Evolutionary conservation across 192 early-diverging fungal genomes (phyloP), one percentile per base, ranked within the genome.

Genomic region (Coemansia sp.): DNA sequence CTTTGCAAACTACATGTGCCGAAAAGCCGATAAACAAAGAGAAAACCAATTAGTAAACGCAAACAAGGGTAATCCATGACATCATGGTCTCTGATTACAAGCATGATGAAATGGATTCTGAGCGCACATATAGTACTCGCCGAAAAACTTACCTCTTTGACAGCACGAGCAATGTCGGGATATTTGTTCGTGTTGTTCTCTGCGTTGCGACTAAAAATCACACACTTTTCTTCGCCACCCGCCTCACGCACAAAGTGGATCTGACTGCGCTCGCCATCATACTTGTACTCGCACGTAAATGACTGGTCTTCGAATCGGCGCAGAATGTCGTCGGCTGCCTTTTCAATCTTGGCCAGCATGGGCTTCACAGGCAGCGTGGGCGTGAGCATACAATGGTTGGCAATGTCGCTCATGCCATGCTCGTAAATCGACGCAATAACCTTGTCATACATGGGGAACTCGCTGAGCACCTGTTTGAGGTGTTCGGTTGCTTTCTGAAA

Each of bases 291-390:
- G 72, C 98, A 99, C 4, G 93, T 97, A 67, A 99, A 99, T 3
- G 84, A 83, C 62, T 90, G 87, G 22, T 86, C 90, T 60, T 98
- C 95, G 60, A 99, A 97, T 14, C 96, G 84, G 56, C 98, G 88
- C 80, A 99, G 67, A 19, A 98, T 90, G 58, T 99, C 98, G 0
- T 89, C 87, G 4, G 98, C 81, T 32, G 86, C 86, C 74, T 97
- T 98, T 47, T 97, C 98, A 8, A 97, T 97, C 83, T 98, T 96
- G 8, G 98, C 98, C 66, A 99, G 86, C 98, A 99, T 99, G 9
- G 98, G 98, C 60, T 99, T 98, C 14, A 98, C 82, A 6, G 98
- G 98, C 55, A 99, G 92, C 2, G 94, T 94, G 23, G 97, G 95
- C 14, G 90, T 91, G 43, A 99, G 83, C 73, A 93, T 94, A 68